Evolutionary conservation across 2,329 filamentous ascomycete species (phyloP).

Genomic region (Fusarium pseudonygamai): DNA sequence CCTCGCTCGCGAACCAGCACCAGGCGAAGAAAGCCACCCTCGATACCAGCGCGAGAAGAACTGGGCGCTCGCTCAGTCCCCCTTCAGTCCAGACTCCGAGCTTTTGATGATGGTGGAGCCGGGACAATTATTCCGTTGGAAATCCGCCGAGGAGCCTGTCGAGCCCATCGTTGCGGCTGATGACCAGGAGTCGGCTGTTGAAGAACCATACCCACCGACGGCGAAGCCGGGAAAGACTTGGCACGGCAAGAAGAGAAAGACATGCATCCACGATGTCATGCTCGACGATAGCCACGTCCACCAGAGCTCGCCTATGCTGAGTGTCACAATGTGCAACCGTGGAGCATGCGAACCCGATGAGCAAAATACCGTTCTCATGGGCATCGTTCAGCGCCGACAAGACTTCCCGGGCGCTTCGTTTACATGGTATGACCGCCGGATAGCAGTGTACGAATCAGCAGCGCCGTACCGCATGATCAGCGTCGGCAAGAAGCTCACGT

Average conservation of each 20-base stretch:
- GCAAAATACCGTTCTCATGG: constrained; percentile 33
- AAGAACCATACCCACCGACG: constrained; percentile 24
- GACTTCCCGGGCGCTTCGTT: constrained; percentile 10
- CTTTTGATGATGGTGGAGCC: constrained; percentile 35
- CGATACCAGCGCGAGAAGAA: constrained; percentile 37
- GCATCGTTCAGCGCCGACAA: constrained; percentile 33
- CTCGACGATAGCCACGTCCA: constrained; percentile 25
- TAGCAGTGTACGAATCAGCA: constrained; percentile 28
- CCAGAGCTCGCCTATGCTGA: constrained; percentile 37
- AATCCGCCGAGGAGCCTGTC: constrained; percentile 6
- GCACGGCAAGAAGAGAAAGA: constrained; percentile 12
- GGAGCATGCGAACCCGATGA: constrained; percentile 24
- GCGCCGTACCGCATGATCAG: constrained; percentile 36
- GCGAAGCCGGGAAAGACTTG: constrained; percentile 12
- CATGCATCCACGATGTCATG: constrained; percentile 35
- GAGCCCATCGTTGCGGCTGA: constrained; percentile 1
- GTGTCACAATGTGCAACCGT: constrained; percentile 33
- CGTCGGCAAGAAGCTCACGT: constrained; percentile 36
- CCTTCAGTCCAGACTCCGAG: constrained; percentile 14
- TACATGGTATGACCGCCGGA: constrained; percentile 34
- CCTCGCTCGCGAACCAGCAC: constrained; percentile 15
- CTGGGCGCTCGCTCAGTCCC: constrained; percentile 31
- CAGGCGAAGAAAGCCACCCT: constrained; percentile 20
- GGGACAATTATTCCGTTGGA: constrained; percentile 27
- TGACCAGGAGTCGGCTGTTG: constrained; percentile 18